phyloP scores from a whole-genome alignment of 2,329 filamentous ascomycete genomes.

The Nemania diffusa region DNA sequence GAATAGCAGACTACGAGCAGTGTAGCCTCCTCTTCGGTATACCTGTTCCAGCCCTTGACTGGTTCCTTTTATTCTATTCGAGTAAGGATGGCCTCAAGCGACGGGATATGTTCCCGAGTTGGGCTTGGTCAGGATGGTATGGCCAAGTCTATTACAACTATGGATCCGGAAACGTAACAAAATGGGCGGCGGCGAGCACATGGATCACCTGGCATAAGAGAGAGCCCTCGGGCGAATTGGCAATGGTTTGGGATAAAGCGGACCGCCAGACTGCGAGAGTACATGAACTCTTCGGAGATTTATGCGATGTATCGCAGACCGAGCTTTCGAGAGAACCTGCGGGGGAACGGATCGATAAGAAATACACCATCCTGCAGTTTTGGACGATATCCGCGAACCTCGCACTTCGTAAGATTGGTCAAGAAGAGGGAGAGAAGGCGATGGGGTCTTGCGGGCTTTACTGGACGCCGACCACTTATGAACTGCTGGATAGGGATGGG shows the following conservation, averaged over 20 bases:
- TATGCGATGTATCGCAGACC: slow-evolving; percentile 29
- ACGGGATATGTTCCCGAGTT: slow-evolving; percentile 36
- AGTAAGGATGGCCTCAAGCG: slow-evolving; percentile 31
- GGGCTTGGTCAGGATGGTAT: slow-evolving; percentile 40
- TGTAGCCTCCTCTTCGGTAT: slow-evolving; percentile 38
- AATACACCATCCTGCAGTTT: slow-evolving; percentile 35
- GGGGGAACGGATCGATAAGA: neutral
- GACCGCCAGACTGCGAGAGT: slow-evolving; percentile 19
- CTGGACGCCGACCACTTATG: slow-evolving; percentile 35
- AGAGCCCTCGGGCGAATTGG: slow-evolving; percentile 25
- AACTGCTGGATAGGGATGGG: slow-evolving; percentile 27
- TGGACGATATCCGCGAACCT: slow-evolving; percentile 36
- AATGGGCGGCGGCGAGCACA: slow-evolving; percentile 34
- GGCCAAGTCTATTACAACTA: slow-evolving; percentile 35
- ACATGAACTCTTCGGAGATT: slow-evolving; percentile 30
- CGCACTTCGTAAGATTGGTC: slow-evolving; percentile 27
- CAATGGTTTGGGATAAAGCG: slow-evolving; percentile 20
- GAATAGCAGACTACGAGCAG: slow-evolving; percentile 36
- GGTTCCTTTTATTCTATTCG: slow-evolving; percentile 39
- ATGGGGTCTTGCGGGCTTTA: slow-evolving; percentile 38
- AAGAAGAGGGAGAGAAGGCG: slow-evolving; percentile 33
- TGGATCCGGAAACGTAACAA: slow-evolving; percentile 36
- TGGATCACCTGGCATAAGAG: slow-evolving; percentile 39
- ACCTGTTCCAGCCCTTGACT: slow-evolving; percentile 36
- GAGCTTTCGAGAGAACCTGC: slow-evolving; percentile 20